Base-by-base conservation (phyloP, 768 basidiomycete genomes). In the Russula foetens region DNA sequence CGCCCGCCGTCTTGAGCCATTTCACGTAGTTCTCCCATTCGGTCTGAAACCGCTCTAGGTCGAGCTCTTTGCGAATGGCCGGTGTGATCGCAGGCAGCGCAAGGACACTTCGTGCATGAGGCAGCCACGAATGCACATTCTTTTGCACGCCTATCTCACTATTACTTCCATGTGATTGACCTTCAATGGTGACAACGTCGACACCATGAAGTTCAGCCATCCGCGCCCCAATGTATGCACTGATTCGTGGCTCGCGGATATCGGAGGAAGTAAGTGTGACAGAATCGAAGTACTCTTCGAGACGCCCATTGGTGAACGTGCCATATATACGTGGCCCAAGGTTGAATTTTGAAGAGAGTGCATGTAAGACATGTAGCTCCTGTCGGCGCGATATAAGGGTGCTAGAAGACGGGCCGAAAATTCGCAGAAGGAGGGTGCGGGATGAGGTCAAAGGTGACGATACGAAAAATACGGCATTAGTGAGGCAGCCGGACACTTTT, bases 161-260 rank as follows among this genome's bases (percentile, higher is more conserved):
- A 19, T 75, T 79, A 53, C 74, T 76, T 53, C 76, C 75, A 70
- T 78, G 78, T 7, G 75, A 73, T 35, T 68, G 69, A 35, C 69
- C 73, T 68, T 83, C 81, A 48, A 98, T 78, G 45, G 78, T 76
- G 15, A 80, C 78, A 53, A 97, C 79, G 68, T 96, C 92, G 49
- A 98, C 96, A 26, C 85, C 84, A 73, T 99, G 97, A 33, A 99
- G 80, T 72, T 98, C 95, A 23, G 92, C 85, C 96, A 98, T 98
- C 35, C 96, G 81, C 23, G 86, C 82, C n/a, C 85, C 94, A 66
- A 98, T 92, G 82, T 89, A 92, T 29, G 84, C 77, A 70, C 90
- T 93, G 57, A 86, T 83, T 61, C 75, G 72, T 17, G 84, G 82
- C 66, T 92, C 83, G 50, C 92, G 82, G 63, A 99, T 77, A 69